phyloP scores from a whole-genome alignment of 1,284 basidiomycete genomes.

The Earliella scabrosa region DNA sequence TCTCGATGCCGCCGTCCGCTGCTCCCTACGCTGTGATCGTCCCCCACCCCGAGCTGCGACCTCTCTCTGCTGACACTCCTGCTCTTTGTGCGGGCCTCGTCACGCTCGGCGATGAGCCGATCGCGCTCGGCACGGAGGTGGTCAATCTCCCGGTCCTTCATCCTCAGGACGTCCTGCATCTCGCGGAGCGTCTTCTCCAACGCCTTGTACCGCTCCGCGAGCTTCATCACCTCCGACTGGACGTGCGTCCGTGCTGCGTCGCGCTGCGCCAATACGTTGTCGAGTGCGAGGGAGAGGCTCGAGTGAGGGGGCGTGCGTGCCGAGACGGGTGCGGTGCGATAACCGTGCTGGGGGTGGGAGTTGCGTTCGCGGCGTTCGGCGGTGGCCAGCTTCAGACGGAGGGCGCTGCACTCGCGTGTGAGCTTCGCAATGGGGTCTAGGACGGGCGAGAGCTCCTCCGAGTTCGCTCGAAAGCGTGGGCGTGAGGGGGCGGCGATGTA shows the following conservation, averaged over 20 bases:
- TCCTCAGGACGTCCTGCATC: slow-evolving; percentile 35
- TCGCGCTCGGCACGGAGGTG: slow-evolving; percentile 51
- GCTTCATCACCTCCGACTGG: slow-evolving; percentile 53
- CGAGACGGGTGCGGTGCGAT: slow-evolving; percentile 29
- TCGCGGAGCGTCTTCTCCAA: slow-evolving; percentile 55
- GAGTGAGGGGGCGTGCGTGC: slow-evolving; percentile 34
- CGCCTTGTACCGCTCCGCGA: slow-evolving; percentile 62
- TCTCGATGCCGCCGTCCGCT: slow-evolving; percentile 23
- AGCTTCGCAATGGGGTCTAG: slow-evolving; percentile 42
- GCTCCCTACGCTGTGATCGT: slow-evolving; percentile 16
- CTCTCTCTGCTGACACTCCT: slow-evolving; percentile 28
- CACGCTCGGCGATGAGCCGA: slow-evolving; percentile 35
- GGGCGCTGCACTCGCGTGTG: slow-evolving; percentile 45
- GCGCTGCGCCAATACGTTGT: slow-evolving; percentile 58
- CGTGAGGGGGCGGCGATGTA: slow-evolving; percentile 25
- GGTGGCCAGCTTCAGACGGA: slow-evolving; percentile 55
- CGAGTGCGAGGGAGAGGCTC: slow-evolving; percentile 24
- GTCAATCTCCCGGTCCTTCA: slow-evolving; percentile 55
- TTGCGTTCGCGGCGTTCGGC: slow-evolving; percentile 35
- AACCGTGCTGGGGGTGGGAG: slow-evolving; percentile 29
- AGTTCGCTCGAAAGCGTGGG: slow-evolving; percentile 14
- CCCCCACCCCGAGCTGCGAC: slow-evolving; percentile 7
- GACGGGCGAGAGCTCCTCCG: slow-evolving; percentile 34
- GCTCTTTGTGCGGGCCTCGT: slow-evolving; percentile 27
- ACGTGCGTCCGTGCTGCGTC: slow-evolving; percentile 61